A percentile compares a stretch with the other conserved stretches of the same genome.
These are phyloP conservation scores for Trypanosoma boissoni DNA, from an alignment of 208 protist species.

Conservation along the genomic window DNA sequence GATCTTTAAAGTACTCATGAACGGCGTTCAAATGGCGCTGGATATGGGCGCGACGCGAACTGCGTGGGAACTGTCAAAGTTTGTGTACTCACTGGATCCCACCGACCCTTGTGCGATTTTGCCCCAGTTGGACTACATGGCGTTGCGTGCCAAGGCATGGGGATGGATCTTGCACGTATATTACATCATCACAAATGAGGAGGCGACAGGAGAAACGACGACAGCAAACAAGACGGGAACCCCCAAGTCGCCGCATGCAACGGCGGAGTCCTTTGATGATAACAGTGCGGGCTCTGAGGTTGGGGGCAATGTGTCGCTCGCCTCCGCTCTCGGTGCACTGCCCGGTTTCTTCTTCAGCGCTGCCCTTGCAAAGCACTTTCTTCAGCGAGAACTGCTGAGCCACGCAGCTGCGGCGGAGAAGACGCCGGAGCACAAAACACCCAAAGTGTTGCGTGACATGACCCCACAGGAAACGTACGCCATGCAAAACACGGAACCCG, in stretches of 20 bases:
- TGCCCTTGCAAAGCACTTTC: conserved; percentile 66
- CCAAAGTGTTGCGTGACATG: conserved; percentile 59
- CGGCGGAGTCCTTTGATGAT: too few relatives aligned
- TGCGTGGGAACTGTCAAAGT: conserved; percentile 64
- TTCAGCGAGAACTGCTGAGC: conserved; percentile 46
- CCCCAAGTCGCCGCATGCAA: too few relatives aligned
- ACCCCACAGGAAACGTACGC: conserved; percentile 29
- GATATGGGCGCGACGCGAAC: conserved; percentile 66
- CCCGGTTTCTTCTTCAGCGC: conserved; percentile 79
- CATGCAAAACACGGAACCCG: conserved; percentile 31
- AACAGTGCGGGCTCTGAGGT: background rate
- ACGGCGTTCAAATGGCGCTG: conserved; percentile 66
- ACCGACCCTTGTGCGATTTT: conserved; percentile 59
- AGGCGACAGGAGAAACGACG: background rate
- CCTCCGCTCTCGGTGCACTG: conserved; percentile 34
- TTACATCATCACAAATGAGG: conserved; percentile 15
- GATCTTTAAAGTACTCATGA: conserved; percentile 54
- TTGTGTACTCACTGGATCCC: conserved; percentile 75
- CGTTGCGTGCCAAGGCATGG: conserved; percentile 73
- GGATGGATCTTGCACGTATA: conserved; percentile 76
- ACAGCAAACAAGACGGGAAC: background rate
- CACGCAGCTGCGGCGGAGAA: background rate
- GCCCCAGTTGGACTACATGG: conserved; percentile 74
- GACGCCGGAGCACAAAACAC: conserved; percentile 14
- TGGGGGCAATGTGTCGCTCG: conserved; percentile 19